Percentiles rank a stretch among this genome's conserved stretches.
Conservation (phyloP, 352 stramenopile genomes). For the Phytophthora chlamydospora region DNA sequence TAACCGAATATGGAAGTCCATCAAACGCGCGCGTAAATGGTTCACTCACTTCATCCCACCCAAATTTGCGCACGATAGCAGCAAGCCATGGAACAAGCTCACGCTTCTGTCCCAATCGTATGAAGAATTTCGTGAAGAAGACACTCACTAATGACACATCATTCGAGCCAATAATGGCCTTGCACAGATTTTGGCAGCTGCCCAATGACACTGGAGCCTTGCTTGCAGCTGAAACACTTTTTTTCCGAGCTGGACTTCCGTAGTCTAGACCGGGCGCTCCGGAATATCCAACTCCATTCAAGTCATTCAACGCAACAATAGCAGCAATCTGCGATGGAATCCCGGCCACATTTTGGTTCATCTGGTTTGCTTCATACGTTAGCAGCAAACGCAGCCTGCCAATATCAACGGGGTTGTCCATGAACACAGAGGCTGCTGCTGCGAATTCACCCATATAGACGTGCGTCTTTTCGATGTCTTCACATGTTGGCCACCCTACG, state of each 20-base stretch:
- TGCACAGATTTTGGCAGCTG: constrained; percentile 9
- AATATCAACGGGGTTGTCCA: constrained; percentile 7
- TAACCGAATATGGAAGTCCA: neutral
- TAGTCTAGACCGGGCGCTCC: neutral
- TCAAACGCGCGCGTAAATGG: constrained; percentile 1
- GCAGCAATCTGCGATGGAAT: neutral
- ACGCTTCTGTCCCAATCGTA: constrained; percentile 3
- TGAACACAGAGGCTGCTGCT: constrained; percentile 2
- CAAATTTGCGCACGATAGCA: constrained; percentile 11
- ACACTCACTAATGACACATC: constrained; percentile 5
- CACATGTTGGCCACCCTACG: constrained; percentile 9
- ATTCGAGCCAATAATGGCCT: constrained; percentile 1
- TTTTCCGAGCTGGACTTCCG: neutral
- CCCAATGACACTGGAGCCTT: constrained; percentile 3
- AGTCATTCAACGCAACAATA: neutral
- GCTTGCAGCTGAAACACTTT: neutral
- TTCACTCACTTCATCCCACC: constrained; percentile 1
- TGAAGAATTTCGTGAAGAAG: constrained; percentile 13
- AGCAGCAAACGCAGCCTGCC: constrained; percentile 2
- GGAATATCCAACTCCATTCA: neutral
- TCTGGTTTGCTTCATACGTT: neutral
- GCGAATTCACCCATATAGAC: constrained; percentile 2
- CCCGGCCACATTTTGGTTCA: neutral
- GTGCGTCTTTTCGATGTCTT: constrained; percentile 15
- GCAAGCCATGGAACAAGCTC: constrained; percentile 7